Conservation (phyloP, 2,329 filamentous ascomycete genomes). For the Stemphylium lycopersici region DNA sequence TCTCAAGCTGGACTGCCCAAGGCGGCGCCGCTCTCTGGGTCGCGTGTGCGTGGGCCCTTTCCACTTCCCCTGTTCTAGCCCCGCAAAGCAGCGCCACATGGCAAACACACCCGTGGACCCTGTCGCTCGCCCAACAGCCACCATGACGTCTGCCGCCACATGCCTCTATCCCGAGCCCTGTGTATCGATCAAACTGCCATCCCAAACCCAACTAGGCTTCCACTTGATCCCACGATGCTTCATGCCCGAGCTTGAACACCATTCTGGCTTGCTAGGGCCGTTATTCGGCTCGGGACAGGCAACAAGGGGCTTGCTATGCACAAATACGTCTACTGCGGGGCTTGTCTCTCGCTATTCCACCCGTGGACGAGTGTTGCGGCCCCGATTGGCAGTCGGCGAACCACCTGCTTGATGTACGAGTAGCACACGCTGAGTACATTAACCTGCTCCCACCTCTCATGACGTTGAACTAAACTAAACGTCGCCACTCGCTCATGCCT, state of each 20-base stretch:
- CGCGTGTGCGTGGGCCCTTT: slow-evolving; percentile 25
- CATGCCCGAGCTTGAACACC: neutral
- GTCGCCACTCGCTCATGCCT: neutral
- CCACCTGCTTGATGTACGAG: slow-evolving; percentile 8
- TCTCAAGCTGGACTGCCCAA: slow-evolving; percentile 3
- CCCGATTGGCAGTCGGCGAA: slow-evolving; percentile 14
- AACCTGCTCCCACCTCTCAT: slow-evolving; percentile 5
- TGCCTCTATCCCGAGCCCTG: neutral
- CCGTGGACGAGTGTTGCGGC: neutral
- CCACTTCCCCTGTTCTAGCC: slow-evolving; percentile 18
- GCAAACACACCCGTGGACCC: neutral
- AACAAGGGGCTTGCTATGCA: slow-evolving; percentile 13
- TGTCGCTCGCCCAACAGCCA: slow-evolving; percentile 13
- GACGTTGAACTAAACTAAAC: slow-evolving; percentile 4
- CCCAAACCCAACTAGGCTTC: neutral
- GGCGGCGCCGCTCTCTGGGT: slow-evolving; percentile 9
- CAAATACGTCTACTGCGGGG: slow-evolving; percentile 19
- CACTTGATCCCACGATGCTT: neutral
- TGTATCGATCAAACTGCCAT: neutral
- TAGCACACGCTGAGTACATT: slow-evolving; percentile 7
- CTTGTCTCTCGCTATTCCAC: slow-evolving; percentile 1
- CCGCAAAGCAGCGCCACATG: slow-evolving; percentile 18
- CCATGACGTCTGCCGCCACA: slow-evolving; percentile 18
- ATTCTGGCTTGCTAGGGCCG: slow-evolving; percentile 4
- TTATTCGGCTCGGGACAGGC: slow-evolving; percentile 11